A percentile compares a stretch with the other conserved stretches of the same genome.
Conservation (phyloP, 768 basidiomycete genomes). For the Collybiopsis luxurians region DNA sequence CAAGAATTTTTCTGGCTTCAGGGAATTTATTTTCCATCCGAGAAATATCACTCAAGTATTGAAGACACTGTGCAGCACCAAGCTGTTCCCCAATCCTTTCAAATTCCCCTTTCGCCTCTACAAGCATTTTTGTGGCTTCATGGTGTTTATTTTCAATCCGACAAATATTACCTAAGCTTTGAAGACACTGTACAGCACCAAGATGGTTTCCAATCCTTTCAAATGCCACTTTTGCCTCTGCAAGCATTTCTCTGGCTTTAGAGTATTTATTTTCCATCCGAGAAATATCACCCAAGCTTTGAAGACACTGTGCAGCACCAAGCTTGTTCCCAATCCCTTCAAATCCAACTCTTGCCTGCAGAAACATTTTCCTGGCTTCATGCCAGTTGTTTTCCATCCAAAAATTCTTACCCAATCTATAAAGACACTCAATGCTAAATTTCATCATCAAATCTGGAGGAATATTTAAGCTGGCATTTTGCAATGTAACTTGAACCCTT, state of each 20-base stretch:
- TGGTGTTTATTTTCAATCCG: neutral
- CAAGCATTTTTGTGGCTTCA: slow-evolving; percentile 2
- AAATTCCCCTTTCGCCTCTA: neutral
- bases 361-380: slow-evolving; percentile 4
- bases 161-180: neutral
- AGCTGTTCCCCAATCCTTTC: neutral
- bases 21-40: slow-evolving; percentile 1
- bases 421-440: too few species aligned
- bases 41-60: neutral
- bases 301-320: slow-evolving; percentile 8
- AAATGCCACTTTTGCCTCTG: too few species aligned
- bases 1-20: slow-evolving; percentile 6
- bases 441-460: too few species aligned
- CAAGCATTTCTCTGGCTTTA: neutral
- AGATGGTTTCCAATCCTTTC: too few species aligned
- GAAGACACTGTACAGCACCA: too few species aligned
- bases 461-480: too few species aligned
- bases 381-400: slow-evolving; percentile 2
- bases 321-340: neutral
- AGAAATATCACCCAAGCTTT: neutral
- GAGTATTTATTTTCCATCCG: slow-evolving; percentile 1
- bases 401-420: too few species aligned
- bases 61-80: slow-evolving; percentile 4
- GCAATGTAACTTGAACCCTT: neutral
- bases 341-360: neutral